phyloP scores from a whole-genome alignment of 768 basidiomycete genomes.

The Rhodotorula graminis region DNA sequence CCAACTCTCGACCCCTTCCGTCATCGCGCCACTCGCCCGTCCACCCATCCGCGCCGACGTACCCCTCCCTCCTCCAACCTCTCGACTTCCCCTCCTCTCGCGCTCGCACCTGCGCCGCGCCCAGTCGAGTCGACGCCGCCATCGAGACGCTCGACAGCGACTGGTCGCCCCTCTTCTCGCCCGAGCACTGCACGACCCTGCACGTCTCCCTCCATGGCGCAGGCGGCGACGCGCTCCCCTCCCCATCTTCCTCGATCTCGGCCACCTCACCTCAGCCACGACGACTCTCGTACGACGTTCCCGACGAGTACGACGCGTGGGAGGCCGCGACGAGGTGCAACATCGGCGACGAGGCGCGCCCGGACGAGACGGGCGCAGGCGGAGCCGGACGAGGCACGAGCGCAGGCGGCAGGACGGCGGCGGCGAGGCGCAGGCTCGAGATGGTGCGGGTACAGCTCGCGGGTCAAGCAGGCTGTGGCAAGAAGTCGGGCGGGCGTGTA shows the following conservation, averaged over 20 bases:
- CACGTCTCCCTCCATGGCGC: neutral
- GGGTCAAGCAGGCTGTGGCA: too few species aligned
- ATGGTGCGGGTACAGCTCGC: neutral
- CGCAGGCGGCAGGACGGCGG: neutral
- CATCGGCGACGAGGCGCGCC: neutral
- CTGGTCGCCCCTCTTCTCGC: neutral
- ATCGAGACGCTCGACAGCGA: neutral
- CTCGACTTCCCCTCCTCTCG: neutral
- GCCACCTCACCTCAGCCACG: neutral
- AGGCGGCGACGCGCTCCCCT: neutral
- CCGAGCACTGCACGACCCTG: neutral
- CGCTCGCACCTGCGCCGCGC: neutral
- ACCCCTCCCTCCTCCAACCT: neutral
- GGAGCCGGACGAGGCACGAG: neutral
- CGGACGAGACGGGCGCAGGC: too few species aligned
- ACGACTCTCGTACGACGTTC: conserved; percentile 16
- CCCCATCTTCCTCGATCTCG: neutral
- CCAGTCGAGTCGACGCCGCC: neutral
- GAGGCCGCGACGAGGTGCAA: neutral
- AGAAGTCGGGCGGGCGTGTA: too few species aligned
- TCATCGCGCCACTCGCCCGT: neutral
- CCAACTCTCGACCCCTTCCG: neutral
- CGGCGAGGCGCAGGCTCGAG: neutral
- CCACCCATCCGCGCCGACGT: neutral
- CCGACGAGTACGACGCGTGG: conserved; percentile 6